These are phyloP conservation scores for Colletotrichum liaoningense DNA, from an alignment of 2,329 filamentous ascomycete species.

Conservation along the genomic window DNA sequence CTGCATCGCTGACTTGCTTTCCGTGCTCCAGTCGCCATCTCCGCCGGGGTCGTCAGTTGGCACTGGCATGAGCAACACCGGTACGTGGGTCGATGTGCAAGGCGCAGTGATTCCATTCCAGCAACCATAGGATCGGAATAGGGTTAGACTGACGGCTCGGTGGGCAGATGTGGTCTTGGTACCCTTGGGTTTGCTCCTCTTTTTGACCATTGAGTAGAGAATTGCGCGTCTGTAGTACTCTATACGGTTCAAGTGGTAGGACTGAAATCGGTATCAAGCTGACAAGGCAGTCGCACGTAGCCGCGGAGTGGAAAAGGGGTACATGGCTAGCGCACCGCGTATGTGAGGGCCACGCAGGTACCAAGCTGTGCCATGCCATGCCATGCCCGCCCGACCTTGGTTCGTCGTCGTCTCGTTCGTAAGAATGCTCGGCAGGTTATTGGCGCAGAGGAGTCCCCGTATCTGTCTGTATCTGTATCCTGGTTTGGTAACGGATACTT, in stretches of 20 bases:
- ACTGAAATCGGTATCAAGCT: not conserved
- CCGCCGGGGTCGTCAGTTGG: conserved; percentile 10
- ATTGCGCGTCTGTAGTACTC: not conserved
- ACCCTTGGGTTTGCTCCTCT: conserved; percentile 6
- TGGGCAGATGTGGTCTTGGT: conserved; percentile 14
- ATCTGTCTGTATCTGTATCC: conserved; percentile 8
- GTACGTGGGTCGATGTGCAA: conserved; percentile 18
- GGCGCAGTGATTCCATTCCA: conserved; percentile 29
- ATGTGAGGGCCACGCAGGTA: conserved; percentile 30
- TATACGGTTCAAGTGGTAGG: conserved; percentile 14
- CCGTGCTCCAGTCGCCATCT: not conserved
- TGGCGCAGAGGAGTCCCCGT: conserved; percentile 1
- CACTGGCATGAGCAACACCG: conserved; percentile 11
- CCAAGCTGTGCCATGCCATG: conserved; percentile 7
- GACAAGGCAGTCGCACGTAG: conserved; percentile 1
- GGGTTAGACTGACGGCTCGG: conserved; percentile 7
- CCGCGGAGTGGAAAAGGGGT: conserved; percentile 28
- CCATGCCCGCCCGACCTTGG: not conserved
- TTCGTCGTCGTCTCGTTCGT: conserved; percentile 11
- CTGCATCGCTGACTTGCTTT: not conserved
- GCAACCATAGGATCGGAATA: conserved; percentile 6
- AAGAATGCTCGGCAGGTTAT: not conserved
- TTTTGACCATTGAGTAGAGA: not conserved
- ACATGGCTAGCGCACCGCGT: conserved; percentile 14
- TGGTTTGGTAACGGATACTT: conserved; percentile 14